phyloP scores from a whole-genome alignment of 2,329 filamentous ascomycete genomes.

The Trichophyton rubrum region DNA sequence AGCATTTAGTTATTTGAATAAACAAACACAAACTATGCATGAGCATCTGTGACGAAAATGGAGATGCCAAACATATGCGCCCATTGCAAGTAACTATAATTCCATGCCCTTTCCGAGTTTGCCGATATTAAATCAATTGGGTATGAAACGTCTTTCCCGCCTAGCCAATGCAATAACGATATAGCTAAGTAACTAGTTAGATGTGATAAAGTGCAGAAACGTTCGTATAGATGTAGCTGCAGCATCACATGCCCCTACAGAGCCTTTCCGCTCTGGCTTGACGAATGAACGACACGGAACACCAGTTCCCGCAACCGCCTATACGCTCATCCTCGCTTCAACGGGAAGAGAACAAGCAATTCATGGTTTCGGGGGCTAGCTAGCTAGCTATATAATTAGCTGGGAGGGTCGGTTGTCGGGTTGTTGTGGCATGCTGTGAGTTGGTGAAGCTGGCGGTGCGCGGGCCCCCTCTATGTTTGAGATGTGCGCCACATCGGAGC shows the following conservation, averaged over 20 bases:
- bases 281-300: slow-evolving; percentile 1
- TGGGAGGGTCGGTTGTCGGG: not conserved
- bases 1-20: not conserved
- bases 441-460: not conserved
- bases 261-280: not conserved
- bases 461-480: not conserved
- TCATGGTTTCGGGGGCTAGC: not conserved
- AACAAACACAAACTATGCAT: not conserved
- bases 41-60: not conserved
- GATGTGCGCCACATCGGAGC: not conserved
- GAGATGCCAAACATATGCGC: not conserved
- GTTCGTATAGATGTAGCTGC: not conserved
- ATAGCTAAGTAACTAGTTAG: not conserved
- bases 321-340: not conserved
- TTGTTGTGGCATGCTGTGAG: slow-evolving; percentile 2
- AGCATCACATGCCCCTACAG: not conserved
- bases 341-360: not conserved
- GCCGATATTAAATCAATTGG: not conserved
- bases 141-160: not conserved
- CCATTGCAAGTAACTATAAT: not conserved
- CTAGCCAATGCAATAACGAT: not conserved
- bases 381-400: too few species aligned
- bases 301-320: not conserved
- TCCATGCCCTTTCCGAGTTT: not conserved
- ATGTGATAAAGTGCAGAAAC: not conserved